Conservation (phyloP, 768 basidiomycete species). For the Leccinum olivaceopallidum region DNA sequence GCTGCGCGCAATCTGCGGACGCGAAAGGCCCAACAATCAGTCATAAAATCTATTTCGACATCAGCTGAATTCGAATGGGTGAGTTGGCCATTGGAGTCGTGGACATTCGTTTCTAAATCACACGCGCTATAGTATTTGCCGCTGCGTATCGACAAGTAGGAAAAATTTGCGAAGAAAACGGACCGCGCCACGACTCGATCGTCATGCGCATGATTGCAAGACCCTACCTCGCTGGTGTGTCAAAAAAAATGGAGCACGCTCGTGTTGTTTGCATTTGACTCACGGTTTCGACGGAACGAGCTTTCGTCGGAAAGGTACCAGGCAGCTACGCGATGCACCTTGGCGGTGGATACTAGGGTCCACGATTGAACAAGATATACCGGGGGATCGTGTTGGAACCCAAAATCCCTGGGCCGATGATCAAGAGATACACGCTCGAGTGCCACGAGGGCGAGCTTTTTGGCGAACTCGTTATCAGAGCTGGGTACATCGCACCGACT, state of each 20-base stretch:
- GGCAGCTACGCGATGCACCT: constrained; percentile 93
- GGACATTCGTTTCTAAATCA: constrained; percentile 38
- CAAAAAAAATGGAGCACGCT: neutral
- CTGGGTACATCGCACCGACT: constrained; percentile 86
- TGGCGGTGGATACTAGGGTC: constrained; percentile 93
- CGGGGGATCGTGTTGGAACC: constrained; percentile 87
- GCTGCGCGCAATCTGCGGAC: too few species aligned
- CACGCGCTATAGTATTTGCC: constrained; percentile 75
- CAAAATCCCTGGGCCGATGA: constrained; percentile 90
- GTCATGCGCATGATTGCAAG: constrained; percentile 99
- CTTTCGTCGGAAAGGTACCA: constrained; percentile 94
- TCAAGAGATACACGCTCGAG: constrained; percentile 90
- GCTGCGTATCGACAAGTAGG: constrained; percentile 92
- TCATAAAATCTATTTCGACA: too few species aligned
- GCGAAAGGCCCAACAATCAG: too few species aligned
- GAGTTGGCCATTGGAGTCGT: constrained; percentile 21
- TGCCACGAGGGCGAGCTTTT: constrained; percentile 86
- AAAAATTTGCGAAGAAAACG: constrained; percentile 90
- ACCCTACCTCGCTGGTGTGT: constrained; percentile 83
- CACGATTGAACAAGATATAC: constrained; percentile 95
- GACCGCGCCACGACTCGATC: constrained; percentile 60
- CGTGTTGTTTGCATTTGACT: neutral
- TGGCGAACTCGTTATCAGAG: constrained; percentile 93
- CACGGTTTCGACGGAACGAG: constrained; percentile 64
- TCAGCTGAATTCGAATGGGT: constrained; percentile 69